A percentile compares a stretch with the other conserved stretches of the same genome.
Evolutionary conservation across 495 filamentous ascomycete species (phyloP).

Genomic region (Podospora pseudopauciseta): DNA sequence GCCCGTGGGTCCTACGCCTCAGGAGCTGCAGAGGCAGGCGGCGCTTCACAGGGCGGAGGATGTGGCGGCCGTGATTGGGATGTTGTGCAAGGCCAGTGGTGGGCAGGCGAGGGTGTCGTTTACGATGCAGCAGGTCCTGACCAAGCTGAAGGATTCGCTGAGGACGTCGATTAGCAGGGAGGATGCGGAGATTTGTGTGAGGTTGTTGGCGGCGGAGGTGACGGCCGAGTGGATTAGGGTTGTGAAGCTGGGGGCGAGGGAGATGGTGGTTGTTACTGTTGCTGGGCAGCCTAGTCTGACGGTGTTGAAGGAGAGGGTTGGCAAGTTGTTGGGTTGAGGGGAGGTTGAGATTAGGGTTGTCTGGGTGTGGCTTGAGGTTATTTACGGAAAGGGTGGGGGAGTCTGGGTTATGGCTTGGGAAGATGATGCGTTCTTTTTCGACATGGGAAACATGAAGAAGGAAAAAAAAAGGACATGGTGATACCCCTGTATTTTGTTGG

Average conservation of each 20-base stretch:
- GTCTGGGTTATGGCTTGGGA: background rate
- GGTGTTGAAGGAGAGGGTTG: constrained; percentile 45
- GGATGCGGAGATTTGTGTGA: constrained; percentile 55
- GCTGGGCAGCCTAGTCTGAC: constrained; percentile 39
- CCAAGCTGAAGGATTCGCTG: constrained; percentile 58
- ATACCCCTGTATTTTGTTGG: background rate
- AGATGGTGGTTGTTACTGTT: constrained; percentile 56
- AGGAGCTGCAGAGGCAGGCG: constrained; percentile 51
- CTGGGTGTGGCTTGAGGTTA: constrained; percentile 2
- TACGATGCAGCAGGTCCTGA: constrained; percentile 56
- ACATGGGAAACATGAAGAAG: too few relatives aligned
- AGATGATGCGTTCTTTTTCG: background rate
- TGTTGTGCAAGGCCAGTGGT: constrained; percentile 48
- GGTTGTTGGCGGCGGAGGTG: constrained; percentile 55
- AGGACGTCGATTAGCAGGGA: constrained; percentile 57
- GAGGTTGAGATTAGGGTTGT: background rate
- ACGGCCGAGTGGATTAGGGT: constrained; percentile 60
- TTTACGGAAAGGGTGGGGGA: background rate
- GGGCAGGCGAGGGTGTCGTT: constrained; percentile 49
- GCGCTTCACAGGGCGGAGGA: constrained; percentile 61
- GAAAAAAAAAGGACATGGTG: background rate
- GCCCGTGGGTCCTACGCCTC: constrained; percentile 39
- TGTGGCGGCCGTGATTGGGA: constrained; percentile 55
- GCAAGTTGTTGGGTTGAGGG: constrained; percentile 31
- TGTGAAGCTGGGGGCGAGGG: constrained; percentile 50